phyloP scores from a whole-genome alignment of 2,329 filamentous ascomycete genomes.

The Aspergillus ibericus region DNA sequence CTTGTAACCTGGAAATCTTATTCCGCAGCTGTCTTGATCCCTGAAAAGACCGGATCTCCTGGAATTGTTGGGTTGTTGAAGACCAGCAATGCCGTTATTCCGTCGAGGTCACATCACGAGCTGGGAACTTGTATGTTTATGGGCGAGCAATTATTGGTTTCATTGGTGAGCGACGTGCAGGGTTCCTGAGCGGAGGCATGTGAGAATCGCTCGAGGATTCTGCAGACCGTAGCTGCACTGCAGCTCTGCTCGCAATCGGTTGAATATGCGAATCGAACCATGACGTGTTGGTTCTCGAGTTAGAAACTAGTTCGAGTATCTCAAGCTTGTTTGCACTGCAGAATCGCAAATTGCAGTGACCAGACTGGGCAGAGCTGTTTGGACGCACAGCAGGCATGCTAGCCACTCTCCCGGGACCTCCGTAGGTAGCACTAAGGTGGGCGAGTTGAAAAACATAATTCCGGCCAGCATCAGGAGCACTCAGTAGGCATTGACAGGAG shows the following conservation, averaged over 20 bases:
- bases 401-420: not conserved
- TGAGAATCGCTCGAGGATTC: no score
- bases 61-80: not conserved
- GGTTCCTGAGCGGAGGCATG: not conserved
- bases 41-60: not conserved
- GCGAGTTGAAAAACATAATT: not conserved
- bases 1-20: not conserved
- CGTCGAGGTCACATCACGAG: not conserved
- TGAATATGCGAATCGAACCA: not conserved
- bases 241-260: no score
- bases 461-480: not conserved
- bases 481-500: not conserved
- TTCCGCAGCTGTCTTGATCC: not conserved
- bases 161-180: no score
- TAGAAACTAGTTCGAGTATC: not conserved
- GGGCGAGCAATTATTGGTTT: not conserved
- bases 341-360: not conserved
- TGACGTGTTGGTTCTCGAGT: not conserved
- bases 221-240: no score
- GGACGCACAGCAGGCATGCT: not conserved
- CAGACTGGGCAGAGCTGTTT: not conserved
- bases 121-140: not conserved
- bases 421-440: not conserved
- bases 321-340: not conserved
- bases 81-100: not conserved